Percentiles rank a stretch among this genome's conserved stretches.
Evolutionary conservation across 192 early-diverging fungal genomes (phyloP).

Genomic region (Backusella westeae): DNA sequence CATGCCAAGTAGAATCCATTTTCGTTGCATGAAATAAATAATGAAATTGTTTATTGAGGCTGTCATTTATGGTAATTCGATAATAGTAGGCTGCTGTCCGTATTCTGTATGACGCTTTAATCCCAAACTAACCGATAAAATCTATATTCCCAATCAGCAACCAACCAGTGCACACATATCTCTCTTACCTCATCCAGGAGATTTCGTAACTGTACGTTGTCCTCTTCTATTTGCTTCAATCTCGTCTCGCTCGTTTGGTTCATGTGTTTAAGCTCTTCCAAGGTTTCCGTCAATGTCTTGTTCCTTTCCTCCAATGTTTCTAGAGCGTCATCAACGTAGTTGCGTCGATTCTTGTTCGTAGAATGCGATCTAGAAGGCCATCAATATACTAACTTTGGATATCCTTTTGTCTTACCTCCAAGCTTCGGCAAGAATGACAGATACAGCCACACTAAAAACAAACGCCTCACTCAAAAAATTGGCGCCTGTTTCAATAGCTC

Average conservation of each 20-base stretch:
- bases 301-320: slow-evolving; percentile 50
- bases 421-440: slow-evolving; percentile 68
- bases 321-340: slow-evolving; percentile 52
- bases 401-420: slow-evolving; percentile 45
- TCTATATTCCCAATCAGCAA: slow-evolving; percentile 9
- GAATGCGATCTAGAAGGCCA: slow-evolving; percentile 39
- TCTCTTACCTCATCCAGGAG: slow-evolving; percentile 43
- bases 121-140: slow-evolving; percentile 46
- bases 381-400: too few relatives aligned
- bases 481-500: slow-evolving; percentile 78
- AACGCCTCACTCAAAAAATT: slow-evolving; percentile 79
- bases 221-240: slow-evolving; percentile 41
- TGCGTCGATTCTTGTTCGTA: slow-evolving; percentile 45
- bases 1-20: too few relatives aligned
- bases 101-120: slow-evolving; percentile 47
- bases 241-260: slow-evolving; percentile 24
- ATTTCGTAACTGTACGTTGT: slow-evolving; percentile 39
- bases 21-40: too few relatives aligned
- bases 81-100: slow-evolving; percentile 20
- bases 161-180: too few relatives aligned
- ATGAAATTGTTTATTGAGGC: background rate
- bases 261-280: slow-evolving; percentile 30
- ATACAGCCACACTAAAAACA: slow-evolving; percentile 74
- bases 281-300: slow-evolving; percentile 35
- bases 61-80: slow-evolving; percentile 24